Evolutionary conservation across 2,329 filamentous ascomycete genomes (phyloP).

Genomic region (Macrophomina pseudophaseolina): DNA sequence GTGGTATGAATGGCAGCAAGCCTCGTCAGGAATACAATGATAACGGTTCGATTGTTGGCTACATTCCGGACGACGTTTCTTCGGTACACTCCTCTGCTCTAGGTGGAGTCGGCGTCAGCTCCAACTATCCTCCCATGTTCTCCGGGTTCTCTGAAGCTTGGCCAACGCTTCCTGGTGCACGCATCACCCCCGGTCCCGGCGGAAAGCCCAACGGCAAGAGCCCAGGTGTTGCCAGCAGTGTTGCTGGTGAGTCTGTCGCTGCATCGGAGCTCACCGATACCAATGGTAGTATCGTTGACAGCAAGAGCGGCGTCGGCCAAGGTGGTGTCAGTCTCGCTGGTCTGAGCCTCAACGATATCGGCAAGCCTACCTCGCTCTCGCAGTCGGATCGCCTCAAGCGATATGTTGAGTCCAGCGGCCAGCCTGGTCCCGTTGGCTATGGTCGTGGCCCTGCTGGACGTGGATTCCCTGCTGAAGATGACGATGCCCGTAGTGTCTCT

Average conservation of each 20-base stretch:
- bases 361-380: slow-evolving; percentile 74
- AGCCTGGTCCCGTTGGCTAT: slow-evolving; percentile 48
- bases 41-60: slow-evolving; percentile 87
- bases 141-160: slow-evolving; percentile 89
- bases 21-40: slow-evolving; percentile 66
- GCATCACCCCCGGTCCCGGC: slow-evolving; percentile 69
- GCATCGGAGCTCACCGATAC: slow-evolving; percentile 89
- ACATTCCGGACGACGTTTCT: slow-evolving; percentile 95
- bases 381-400: slow-evolving; percentile 92
- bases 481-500: slow-evolving; percentile 94
- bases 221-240: slow-evolving; percentile 66
- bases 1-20: slow-evolving; percentile 53
- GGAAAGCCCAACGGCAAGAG: slow-evolving; percentile 56
- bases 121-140: slow-evolving; percentile 93
- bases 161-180: slow-evolving; percentile 77
- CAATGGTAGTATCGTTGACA: slow-evolving; percentile 76
- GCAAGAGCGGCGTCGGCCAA: slow-evolving; percentile 72
- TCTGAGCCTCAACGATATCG: slow-evolving; percentile 73
- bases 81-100: slow-evolving; percentile 92
- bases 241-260: slow-evolving; percentile 90
- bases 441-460: slow-evolving; percentile 47
- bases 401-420: slow-evolving; percentile 86
- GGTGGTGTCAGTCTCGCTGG: slow-evolving; percentile 89
- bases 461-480: slow-evolving; percentile 67
- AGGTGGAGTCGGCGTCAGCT: slow-evolving; percentile 79